Evolutionary conservation across 2,329 filamentous ascomycete species (phyloP).

Genomic region (Purpureocillium lavendulum): DNA sequence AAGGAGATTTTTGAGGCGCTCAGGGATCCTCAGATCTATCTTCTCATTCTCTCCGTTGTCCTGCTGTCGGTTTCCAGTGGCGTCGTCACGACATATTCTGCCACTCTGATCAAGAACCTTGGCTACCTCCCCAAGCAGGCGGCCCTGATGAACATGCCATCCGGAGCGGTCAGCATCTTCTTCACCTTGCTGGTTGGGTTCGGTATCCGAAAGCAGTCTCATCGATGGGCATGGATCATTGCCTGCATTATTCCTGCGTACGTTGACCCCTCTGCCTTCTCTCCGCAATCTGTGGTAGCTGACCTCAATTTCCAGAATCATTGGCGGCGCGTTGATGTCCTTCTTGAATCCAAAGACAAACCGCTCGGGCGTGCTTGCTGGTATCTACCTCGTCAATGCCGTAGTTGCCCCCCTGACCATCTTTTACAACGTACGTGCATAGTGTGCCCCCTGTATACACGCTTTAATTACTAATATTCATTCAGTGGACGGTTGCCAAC

Average conservation of each 20-base stretch:
- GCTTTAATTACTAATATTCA: not conserved
- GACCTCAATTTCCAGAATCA: conserved; percentile 20
- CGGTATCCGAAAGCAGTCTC: conserved; percentile 35
- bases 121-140: conserved; percentile 34
- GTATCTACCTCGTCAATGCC: conserved; percentile 43
- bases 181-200: conserved; percentile 40
- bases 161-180: conserved; percentile 42
- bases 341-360: conserved; percentile 36
- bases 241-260: conserved; percentile 39
- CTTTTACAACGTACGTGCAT: conserved; percentile 30
- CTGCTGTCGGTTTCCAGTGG: conserved; percentile 43
- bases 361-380: conserved; percentile 35
- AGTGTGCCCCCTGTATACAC: conserved; percentile 5
- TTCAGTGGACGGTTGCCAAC: conserved; percentile 40
- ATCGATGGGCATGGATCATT: conserved; percentile 43
- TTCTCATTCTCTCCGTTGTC: conserved; percentile 38
- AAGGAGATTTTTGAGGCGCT: conserved; percentile 45
- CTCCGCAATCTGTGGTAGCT: too few species aligned
- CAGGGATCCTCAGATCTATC: conserved; percentile 41
- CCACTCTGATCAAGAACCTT: conserved; percentile 41
- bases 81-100: conserved; percentile 45
- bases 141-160: conserved; percentile 47
- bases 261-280: conserved; percentile 6
- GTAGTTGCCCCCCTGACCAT: conserved; percentile 36
- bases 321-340: conserved; percentile 44